phyloP scores from a whole-genome alignment of 1,139 yeast species.

The Debaryomycetaceae sp. region DNA sequence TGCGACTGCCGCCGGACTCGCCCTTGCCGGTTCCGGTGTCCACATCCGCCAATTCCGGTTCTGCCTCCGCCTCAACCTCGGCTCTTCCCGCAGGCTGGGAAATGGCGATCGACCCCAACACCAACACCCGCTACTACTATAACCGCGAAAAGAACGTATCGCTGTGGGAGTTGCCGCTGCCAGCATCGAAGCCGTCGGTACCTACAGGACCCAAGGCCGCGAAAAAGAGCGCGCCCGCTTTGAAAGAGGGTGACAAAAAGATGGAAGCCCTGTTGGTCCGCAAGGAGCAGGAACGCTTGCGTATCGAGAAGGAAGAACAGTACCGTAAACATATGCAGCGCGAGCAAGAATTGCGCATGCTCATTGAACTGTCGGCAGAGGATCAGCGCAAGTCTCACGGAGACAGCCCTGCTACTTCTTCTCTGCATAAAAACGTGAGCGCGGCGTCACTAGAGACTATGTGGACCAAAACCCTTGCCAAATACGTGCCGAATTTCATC shows the following conservation, averaged over 20 bases:
- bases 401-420: neutral
- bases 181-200: neutral
- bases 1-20: constrained; percentile 5
- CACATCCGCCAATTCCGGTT: constrained; percentile 2
- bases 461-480: constrained; percentile 62
- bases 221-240: constrained; percentile 2
- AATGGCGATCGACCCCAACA: constrained; percentile 11
- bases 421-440: neutral
- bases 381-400: constrained; percentile 2
- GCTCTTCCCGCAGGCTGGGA: constrained; percentile 44
- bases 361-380: constrained; percentile 24
- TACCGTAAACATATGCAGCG: constrained; percentile 15
- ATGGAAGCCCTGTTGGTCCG: constrained; percentile 10
- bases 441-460: constrained; percentile 15
- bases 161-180: constrained; percentile 37
- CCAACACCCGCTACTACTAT: constrained; percentile 28
- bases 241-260: neutral
- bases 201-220: constrained; percentile 1
- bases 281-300: constrained; percentile 25
- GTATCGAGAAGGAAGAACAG: constrained; percentile 21
- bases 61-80: neutral
- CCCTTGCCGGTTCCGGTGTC: neutral
- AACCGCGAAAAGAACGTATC: constrained; percentile 16
- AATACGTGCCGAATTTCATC: constrained; percentile 68
- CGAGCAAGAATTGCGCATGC: constrained; percentile 25